Conservation (phyloP, 345 rosid genomes). For the Tarenaya hassleriana region DNA sequence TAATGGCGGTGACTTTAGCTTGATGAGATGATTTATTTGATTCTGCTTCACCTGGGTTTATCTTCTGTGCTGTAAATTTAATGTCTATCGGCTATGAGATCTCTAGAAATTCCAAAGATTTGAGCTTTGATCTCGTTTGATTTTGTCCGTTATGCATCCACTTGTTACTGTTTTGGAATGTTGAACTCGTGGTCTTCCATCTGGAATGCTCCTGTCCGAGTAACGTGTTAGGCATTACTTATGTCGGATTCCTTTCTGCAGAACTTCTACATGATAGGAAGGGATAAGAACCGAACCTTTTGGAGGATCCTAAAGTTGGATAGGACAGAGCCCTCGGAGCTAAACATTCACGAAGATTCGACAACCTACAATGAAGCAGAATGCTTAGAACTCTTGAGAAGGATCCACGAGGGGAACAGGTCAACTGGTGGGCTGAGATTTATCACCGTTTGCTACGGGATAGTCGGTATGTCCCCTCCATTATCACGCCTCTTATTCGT, state of each 20-base stretch:
- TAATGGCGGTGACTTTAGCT: not conserved
- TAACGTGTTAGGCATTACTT: not conserved
- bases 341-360: slow-evolving; percentile 60
- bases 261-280: slow-evolving; percentile 86
- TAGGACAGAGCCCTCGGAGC: slow-evolving; percentile 61
- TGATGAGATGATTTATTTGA: too few relatives aligned
- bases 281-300: slow-evolving; percentile 53
- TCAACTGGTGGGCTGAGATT: slow-evolving; percentile 80
- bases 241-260: slow-evolving; percentile 25
- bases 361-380: slow-evolving; percentile 58
- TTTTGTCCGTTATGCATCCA: not conserved
- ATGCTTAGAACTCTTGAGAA: slow-evolving; percentile 50
- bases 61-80: too few relatives aligned
- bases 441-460: slow-evolving; percentile 73
- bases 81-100: too few relatives aligned
- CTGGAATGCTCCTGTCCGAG: not conserved
- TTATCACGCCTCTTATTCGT: not conserved
- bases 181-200: not conserved
- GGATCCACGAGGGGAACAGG: slow-evolving; percentile 81
- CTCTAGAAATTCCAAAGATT: not conserved
- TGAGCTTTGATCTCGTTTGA: not conserved
- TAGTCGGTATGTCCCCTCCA: slow-evolving; percentile 56
- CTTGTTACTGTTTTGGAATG: too few relatives aligned
- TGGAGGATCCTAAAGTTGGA: slow-evolving; percentile 86
- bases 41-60: too few relatives aligned